Percentiles rank a stretch among this genome's conserved stretches.
Conservation (phyloP, 805 yeast species). For the Candida peoriensis region DNA sequence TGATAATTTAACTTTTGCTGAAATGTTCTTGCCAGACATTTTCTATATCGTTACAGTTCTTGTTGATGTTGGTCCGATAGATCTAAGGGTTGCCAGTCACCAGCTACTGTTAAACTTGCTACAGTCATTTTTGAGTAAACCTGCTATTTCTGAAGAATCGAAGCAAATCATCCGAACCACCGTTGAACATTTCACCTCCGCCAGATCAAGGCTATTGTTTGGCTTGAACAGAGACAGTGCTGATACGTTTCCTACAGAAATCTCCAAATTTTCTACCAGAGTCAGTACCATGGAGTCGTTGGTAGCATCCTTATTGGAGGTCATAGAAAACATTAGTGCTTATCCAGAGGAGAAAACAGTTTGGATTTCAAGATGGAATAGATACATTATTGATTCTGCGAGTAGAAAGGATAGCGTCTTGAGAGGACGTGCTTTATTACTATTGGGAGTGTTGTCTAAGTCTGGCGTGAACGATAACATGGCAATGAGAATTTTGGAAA, state of each 20-base stretch:
- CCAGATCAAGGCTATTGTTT: slow-evolving; percentile 61
- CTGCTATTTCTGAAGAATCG: slow-evolving; percentile 38
- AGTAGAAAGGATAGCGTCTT: slow-evolving; percentile 51
- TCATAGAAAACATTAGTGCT: slow-evolving; percentile 45
- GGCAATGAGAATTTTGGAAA: slow-evolving; percentile 34
- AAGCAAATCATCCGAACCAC: slow-evolving; percentile 41
- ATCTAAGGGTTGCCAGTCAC: slow-evolving; percentile 57
- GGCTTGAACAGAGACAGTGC: slow-evolving; percentile 58
- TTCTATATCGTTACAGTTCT: slow-evolving; percentile 60
- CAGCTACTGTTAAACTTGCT: slow-evolving; percentile 60
- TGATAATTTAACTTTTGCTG: slow-evolving; percentile 58
- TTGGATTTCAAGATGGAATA: slow-evolving; percentile 64
- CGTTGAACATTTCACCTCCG: slow-evolving; percentile 41
- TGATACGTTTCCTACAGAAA: slow-evolving; percentile 29
- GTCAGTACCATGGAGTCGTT: slow-evolving; percentile 49
- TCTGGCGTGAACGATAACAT: slow-evolving; percentile 56
- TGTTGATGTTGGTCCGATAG: slow-evolving; percentile 43
- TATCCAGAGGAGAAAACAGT: slow-evolving; percentile 40
- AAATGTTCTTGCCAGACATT: slow-evolving; percentile 66
- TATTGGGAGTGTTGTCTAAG: slow-evolving; percentile 64
- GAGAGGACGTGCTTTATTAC: slow-evolving; percentile 62
- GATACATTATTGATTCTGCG: slow-evolving; percentile 58
- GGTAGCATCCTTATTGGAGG: slow-evolving; percentile 47
- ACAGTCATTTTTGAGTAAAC: slow-evolving; percentile 61
- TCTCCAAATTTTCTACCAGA: slow-evolving; percentile 33